Conservation (phyloP, 139 green algal species). For the Axilococcus clingmanii region DNA sequence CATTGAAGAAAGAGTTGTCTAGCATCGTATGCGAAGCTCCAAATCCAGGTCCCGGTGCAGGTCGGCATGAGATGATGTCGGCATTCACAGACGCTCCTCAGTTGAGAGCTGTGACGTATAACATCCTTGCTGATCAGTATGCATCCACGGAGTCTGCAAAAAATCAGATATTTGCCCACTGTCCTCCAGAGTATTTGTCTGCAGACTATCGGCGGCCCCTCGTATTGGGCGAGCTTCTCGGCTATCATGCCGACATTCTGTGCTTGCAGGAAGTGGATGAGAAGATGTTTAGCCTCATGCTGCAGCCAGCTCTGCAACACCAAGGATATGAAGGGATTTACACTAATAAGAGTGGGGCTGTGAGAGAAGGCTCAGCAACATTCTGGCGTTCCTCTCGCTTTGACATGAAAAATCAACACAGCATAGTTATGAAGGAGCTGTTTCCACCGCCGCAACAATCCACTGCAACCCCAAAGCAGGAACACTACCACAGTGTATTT, state of each 20-base stretch:
- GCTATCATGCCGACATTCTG: slow-evolving; percentile 57
- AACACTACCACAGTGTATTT: slow-evolving; percentile 6
- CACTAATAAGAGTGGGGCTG: slow-evolving; percentile 70
- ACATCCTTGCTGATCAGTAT: slow-evolving; percentile 91
- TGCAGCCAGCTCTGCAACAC: slow-evolving; percentile 14
- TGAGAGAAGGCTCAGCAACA: slow-evolving; percentile 58
- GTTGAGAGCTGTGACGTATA: slow-evolving; percentile 79
- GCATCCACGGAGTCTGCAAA: slow-evolving; percentile 53
- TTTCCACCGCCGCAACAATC: slow-evolving; percentile 14
- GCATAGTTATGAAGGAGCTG: slow-evolving; percentile 41
- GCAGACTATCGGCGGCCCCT: slow-evolving; percentile 68
- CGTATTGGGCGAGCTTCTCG: slow-evolving; percentile 62
- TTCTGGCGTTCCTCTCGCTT: slow-evolving; percentile 42
- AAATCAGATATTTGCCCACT: slow-evolving; percentile 62
- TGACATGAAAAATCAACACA: slow-evolving; percentile 15
- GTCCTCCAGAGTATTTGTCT: slow-evolving; percentile 49
- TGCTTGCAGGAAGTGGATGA: slow-evolving; percentile 81
- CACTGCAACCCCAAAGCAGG: slow-evolving; percentile 10
- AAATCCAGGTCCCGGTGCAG: neutral
- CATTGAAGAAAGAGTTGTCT: neutral
- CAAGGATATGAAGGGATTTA: slow-evolving; percentile 51
- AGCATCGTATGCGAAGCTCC: slow-evolving; percentile 38
- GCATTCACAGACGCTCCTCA: slow-evolving; percentile 7
- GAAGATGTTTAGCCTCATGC: slow-evolving; percentile 37
- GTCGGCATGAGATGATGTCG: slow-evolving; percentile 3